Conservation (phyloP, 768 basidiomycete species). For the Aureoboletus auriporus region DNA sequence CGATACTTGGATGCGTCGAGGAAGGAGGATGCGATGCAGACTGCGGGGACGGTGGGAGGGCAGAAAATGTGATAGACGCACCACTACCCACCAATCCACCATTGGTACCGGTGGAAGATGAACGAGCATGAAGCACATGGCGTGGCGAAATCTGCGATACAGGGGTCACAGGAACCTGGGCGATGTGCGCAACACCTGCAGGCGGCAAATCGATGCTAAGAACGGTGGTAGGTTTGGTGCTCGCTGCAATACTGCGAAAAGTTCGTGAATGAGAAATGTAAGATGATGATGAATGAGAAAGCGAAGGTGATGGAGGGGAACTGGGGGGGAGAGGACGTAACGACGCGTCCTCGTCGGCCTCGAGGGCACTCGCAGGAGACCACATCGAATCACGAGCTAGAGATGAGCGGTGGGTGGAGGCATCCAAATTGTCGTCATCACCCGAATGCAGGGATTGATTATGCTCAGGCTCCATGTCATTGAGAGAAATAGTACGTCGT, state of each 20-base stretch:
- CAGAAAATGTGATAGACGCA: constrained; percentile 70
- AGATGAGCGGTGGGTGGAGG: constrained; percentile 51
- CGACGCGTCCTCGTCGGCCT: constrained; percentile 95
- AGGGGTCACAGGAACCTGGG: constrained; percentile 71
- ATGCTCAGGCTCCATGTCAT: constrained; percentile 49
- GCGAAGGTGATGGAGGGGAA: constrained; percentile 81
- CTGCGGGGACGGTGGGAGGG: constrained; percentile 50
- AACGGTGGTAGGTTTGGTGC: constrained; percentile 93
- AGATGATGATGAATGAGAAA: constrained; percentile 78
- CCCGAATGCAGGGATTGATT: constrained; percentile 34
- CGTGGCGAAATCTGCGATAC: constrained; percentile 47
- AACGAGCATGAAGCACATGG: constrained; percentile 55
- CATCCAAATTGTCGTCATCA: constrained; percentile 41
- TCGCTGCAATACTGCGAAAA: constrained; percentile 78
- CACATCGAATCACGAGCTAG: constrained; percentile 70
- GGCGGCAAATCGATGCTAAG: constrained; percentile 83
- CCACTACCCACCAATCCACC: constrained; percentile 43
- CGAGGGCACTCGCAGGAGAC: constrained; percentile 71
- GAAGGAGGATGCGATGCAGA: constrained; percentile 44
- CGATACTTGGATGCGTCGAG: constrained; percentile 19
- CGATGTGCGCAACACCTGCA: constrained; percentile 87
- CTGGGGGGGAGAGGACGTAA: constrained; percentile 87
- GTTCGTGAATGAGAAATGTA: constrained; percentile 79
- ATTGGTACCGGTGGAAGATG: constrained; percentile 53
- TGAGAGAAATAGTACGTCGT: constrained; percentile 62